phyloP scores from a whole-genome alignment of 2,329 filamentous ascomycete species.

The Fusarium sp. region DNA sequence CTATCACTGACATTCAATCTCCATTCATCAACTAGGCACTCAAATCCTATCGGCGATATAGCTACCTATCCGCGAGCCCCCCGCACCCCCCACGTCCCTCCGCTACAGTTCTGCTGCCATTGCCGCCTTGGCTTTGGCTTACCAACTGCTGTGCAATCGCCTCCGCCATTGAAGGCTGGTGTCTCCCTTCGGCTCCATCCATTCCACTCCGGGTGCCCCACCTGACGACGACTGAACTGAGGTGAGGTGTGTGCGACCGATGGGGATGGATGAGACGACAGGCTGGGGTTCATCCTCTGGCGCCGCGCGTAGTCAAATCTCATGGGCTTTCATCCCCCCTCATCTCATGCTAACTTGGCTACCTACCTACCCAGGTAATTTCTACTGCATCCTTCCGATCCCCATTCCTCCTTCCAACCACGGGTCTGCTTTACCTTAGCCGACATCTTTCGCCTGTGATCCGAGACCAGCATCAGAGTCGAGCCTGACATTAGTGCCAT shows the following conservation, averaged over 20 bases:
- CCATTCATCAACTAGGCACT: background rate
- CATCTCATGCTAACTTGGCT: background rate
- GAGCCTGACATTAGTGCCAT: constrained; percentile 3
- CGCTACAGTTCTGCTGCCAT: background rate
- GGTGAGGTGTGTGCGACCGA: constrained; percentile 15
- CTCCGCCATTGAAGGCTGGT: constrained; percentile 13
- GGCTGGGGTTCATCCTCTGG: constrained; percentile 16
- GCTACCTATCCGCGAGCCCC: background rate
- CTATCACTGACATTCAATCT: background rate
- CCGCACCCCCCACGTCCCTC: constrained; percentile 1
- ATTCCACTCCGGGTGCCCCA: constrained; percentile 25
- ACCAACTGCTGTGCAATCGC: constrained; percentile 11
- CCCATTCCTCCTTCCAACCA: background rate
- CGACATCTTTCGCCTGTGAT: background rate
- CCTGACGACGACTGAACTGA: constrained; percentile 23
- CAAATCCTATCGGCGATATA: background rate
- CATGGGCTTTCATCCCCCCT: background rate
- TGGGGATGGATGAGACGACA: constrained; percentile 14
- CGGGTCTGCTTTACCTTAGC: background rate
- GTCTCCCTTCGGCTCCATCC: constrained; percentile 8
- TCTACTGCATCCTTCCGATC: constrained; percentile 1
- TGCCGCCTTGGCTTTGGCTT: background rate
- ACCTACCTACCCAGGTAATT: background rate
- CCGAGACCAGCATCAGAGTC: background rate
- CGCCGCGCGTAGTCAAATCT: constrained; percentile 1